Evolutionary conservation across 1,284 basidiomycete species (phyloP).

Genomic region (Erythrobasidium hasegawianum): DNA sequence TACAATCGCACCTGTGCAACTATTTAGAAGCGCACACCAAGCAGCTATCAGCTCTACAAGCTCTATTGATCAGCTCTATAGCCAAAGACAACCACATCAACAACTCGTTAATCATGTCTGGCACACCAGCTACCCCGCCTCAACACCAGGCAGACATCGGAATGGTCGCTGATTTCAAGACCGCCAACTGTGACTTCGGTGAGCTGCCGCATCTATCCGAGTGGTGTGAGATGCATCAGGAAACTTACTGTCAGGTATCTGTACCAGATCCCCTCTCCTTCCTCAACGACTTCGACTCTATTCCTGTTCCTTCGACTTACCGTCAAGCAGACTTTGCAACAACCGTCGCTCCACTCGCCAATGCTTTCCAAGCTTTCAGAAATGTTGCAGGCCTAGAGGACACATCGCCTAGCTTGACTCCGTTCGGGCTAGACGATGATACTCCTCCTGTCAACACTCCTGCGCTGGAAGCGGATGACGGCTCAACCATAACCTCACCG

Average conservation of each 20-base stretch:
- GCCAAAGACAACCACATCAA: no score
- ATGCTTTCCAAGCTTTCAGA: not conserved
- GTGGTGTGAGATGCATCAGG: not conserved
- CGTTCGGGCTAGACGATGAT: slow-evolving; percentile 1
- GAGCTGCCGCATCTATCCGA: not conserved
- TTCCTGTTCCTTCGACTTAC: not conserved
- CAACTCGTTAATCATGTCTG: not conserved
- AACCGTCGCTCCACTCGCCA: not conserved
- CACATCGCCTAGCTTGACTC: not conserved
- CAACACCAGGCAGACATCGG: not conserved
- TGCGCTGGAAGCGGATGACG: slow-evolving; percentile 24
- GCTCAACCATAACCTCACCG: slow-evolving; percentile 22
- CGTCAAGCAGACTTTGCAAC: not conserved
- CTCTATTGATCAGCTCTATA: not conserved
- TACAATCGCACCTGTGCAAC: not conserved
- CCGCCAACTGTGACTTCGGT: not conserved
- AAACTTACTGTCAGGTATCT: not conserved
- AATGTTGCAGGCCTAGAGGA: not conserved
- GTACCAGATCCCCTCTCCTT: not conserved
- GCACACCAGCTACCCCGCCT: not conserved
- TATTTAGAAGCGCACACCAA: not conserved
- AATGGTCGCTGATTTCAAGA: not conserved
- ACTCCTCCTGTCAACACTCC: slow-evolving; percentile 15
- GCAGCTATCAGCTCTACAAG: not conserved
- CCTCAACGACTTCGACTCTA: slow-evolving; percentile 1